phyloP scores from a whole-genome alignment of 805 yeast species.

The Saccharomycopsis sp. region DNA sequence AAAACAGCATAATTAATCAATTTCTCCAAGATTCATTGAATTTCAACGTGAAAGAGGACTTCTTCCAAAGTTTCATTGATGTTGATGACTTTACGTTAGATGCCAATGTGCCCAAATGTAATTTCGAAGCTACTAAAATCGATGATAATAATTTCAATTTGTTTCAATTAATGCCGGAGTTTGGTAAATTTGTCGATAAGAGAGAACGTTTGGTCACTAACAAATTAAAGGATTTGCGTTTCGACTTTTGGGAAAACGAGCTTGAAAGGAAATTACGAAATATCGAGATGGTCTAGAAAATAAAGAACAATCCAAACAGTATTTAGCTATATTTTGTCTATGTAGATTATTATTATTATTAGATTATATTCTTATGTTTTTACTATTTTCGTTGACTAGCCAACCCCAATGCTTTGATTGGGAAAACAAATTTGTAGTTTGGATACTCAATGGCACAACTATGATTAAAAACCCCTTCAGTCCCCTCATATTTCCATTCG shows the following conservation, averaged over 20 bases:
- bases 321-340: background rate
- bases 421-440: conserved; percentile 79
- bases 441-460: conserved; percentile 94
- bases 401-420: conserved; percentile 89
- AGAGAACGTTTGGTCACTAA: background rate
- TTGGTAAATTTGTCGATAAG: conserved; percentile 2
- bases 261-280: background rate
- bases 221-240: background rate
- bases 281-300: background rate
- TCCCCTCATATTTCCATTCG: conserved; percentile 76
- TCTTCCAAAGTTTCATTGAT: background rate
- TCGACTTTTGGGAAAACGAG: background rate
- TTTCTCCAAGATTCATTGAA: background rate
- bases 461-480: conserved; percentile 96
- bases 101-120: conserved; percentile 1
- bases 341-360: no score
- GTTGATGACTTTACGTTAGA: background rate
- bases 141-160: conserved; percentile 14
- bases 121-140: background rate
- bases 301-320: no score
- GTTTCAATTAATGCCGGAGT: conserved; percentile 2
- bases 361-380: no score
- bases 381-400: conserved; percentile 33
- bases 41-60: background rate
- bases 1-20: conserved; percentile 9